Percentiles rank a stretch among this genome's conserved stretches.
These are phyloP conservation scores for Pseudonectria buxi DNA, from an alignment of 2,329 filamentous ascomycete genomes.

Conservation along the genomic window DNA sequence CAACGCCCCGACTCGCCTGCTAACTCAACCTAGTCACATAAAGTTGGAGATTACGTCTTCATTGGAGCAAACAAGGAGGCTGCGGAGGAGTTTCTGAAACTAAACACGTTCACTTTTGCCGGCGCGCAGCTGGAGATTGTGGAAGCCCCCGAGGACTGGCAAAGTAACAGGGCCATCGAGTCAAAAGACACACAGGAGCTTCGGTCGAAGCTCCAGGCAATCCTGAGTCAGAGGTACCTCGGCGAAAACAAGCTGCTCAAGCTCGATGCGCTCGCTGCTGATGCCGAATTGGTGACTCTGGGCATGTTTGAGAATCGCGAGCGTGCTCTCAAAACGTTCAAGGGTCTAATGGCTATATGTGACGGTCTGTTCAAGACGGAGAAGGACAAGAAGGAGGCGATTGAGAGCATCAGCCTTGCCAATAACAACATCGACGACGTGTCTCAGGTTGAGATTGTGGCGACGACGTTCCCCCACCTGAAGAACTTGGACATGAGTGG, in stretches of 20 bases:
- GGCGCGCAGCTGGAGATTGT: slow-evolving; percentile 53
- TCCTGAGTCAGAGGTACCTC: slow-evolving; percentile 71
- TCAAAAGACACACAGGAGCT: slow-evolving; percentile 51
- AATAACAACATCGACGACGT: slow-evolving; percentile 74
- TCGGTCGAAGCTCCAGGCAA: slow-evolving; percentile 60
- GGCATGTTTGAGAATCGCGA: slow-evolving; percentile 68
- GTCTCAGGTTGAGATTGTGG: slow-evolving; percentile 63
- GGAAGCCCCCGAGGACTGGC: slow-evolving; percentile 37
- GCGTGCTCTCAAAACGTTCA: slow-evolving; percentile 80
- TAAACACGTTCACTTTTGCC: slow-evolving; percentile 65
- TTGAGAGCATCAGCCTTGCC: slow-evolving; percentile 75
- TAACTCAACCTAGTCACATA: slow-evolving; percentile 65
- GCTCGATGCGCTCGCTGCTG: slow-evolving; percentile 68
- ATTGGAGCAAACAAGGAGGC: slow-evolving; percentile 60
- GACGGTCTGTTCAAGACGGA: slow-evolving; percentile 67
- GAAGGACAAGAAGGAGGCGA: slow-evolving; percentile 67
- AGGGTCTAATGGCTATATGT: slow-evolving; percentile 81
- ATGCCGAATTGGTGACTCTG: slow-evolving; percentile 63
- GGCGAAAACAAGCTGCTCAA: slow-evolving; percentile 67
- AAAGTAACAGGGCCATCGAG: slow-evolving; percentile 34
- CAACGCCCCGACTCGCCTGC: slow-evolving; percentile 46
- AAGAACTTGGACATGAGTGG: slow-evolving; percentile 83
- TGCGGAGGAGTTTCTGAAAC: slow-evolving; percentile 55
- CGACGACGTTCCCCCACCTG: slow-evolving; percentile 74
- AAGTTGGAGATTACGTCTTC: slow-evolving; percentile 62